Base-by-base conservation (phyloP, 306 rosid species). In the Prunus mira region DNA sequence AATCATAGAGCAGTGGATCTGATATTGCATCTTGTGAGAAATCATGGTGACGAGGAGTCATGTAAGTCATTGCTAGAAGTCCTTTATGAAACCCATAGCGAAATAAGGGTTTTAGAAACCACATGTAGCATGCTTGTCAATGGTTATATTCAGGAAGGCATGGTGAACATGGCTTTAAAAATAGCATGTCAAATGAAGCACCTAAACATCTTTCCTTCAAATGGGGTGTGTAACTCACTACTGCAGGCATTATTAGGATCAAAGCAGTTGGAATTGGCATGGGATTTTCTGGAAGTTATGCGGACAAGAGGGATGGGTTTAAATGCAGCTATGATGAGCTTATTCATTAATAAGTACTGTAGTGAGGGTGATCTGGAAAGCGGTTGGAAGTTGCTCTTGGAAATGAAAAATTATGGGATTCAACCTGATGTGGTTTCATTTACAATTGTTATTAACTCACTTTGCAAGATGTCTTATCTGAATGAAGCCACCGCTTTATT, bases 1-100 rank as follows among this genome's bases (percentile, higher is more conserved):
- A 84, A 84, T 67, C 82, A 80, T 41, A 80, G 79, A 69, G 82
- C 82, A 12, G 78, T 84, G 72, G 87, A 84, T 51, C 52, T 80
- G 74, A 50, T 80, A 25, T 45, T 54, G 15, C 67, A 25, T 34
- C 79, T 84, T 72, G 79, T 73, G 22, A 76, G 71, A 73, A 52
- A 46, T 9, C 30, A 62, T 68, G 69, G 66, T 34, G 63, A 52
- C 24, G 74, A 72, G 45, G 84, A 57, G 13, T 76, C 71, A 24
- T 63, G 68, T 34, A 32, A 27, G 34, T 67, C 68, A 30, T 52
- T 80, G 57, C 38, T 80, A 32, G 61, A 54, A 62, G 57, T 46
- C 19, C 61, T 80, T 9, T 73, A 62, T 38, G 77, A 69, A 57
- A 84, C 77, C 41, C 71, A 47, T 25, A 55, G 68, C 14, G 74